These are phyloP conservation scores for Solanum pimpinellifolium DNA, from an alignment of 257 asterid genomes.

Conservation along the genomic window DNA sequence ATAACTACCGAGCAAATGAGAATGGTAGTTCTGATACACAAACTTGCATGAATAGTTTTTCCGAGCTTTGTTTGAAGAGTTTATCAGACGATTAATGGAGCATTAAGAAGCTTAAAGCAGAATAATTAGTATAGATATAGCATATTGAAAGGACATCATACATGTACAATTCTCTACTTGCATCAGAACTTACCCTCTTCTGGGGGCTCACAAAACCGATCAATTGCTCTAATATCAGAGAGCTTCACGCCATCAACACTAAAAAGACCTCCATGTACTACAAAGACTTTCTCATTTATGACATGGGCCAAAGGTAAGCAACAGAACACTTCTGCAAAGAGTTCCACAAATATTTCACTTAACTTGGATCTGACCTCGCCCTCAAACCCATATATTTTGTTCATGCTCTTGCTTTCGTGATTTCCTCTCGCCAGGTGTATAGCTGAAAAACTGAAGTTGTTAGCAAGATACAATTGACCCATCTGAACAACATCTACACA, in stretches of 20 bases:
- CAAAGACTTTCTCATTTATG: constrained; percentile 67
- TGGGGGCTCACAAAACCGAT: constrained; percentile 96
- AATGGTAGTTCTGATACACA: neutral
- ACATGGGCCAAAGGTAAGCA: constrained; percentile 94
- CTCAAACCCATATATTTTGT: constrained; percentile 97
- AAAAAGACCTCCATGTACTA: constrained; percentile 99
- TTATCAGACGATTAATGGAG: neutral
- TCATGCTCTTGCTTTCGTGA: constrained; percentile 99
- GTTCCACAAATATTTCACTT: constrained; percentile 79
- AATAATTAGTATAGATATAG: neutral
- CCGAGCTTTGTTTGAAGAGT: neutral
- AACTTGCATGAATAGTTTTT: neutral
- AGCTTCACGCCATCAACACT: constrained; percentile 97
- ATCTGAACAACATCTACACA: neutral
- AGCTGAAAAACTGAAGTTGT: constrained; percentile 40
- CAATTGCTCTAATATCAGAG: constrained; percentile 75
- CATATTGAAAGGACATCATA: neutral
- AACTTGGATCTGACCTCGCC: constrained; percentile 96
- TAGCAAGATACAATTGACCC: constrained; percentile 2
- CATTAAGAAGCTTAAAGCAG: neutral
- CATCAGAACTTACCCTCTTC: constrained; percentile 76
- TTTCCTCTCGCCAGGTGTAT: constrained; percentile 89
- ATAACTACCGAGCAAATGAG: neutral
- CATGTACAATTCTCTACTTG: neutral
- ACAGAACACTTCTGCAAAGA: constrained; percentile 96